Evolutionary conservation across 2,329 filamentous ascomycete species (phyloP).

Genomic region (Calycina marina): DNA sequence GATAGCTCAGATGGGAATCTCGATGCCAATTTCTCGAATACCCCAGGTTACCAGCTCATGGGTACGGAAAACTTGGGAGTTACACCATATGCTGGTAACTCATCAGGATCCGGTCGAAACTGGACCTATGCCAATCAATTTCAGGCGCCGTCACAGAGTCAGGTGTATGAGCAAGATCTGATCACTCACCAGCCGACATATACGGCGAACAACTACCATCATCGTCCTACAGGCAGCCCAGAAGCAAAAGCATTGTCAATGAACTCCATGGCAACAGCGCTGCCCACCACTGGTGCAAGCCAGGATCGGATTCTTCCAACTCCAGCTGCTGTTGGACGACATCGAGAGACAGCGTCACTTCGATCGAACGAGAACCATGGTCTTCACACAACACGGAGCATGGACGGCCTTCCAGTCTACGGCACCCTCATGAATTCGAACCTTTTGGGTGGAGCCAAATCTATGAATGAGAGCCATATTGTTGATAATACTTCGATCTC

Average conservation of each 20-base stretch:
- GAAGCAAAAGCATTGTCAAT: conserved; percentile 11
- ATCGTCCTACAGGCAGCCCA: conserved; percentile 10
- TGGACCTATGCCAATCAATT: conserved; percentile 11
- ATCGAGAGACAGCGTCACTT: conserved; percentile 1
- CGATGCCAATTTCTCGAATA: conserved; percentile 15
- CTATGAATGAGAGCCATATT: conserved; percentile 4
- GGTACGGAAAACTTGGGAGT: conserved; percentile 7
- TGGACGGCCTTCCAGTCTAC: conserved; percentile 1
- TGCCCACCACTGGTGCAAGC: conserved; percentile 9
- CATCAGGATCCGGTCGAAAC: conserved; percentile 5
- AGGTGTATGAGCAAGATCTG: conserved; percentile 12
- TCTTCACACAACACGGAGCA: background rate
- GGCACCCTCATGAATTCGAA: conserved; percentile 3
- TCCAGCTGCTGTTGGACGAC: conserved; percentile 8
- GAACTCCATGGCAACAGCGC: conserved; percentile 5
- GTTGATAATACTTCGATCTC: conserved; percentile 7
- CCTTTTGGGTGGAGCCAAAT: background rate
- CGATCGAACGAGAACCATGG: background rate
- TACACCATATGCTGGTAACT: conserved; percentile 2
- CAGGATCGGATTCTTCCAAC: conserved; percentile 17
- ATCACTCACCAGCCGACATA: conserved; percentile 10
- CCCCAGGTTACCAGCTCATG: conserved; percentile 6
- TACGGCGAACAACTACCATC: conserved; percentile 7
- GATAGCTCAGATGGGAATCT: conserved; percentile 16
- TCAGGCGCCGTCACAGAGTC: conserved; percentile 6